Evolutionary conservation across 139 green algal species (phyloP), one percentile per base, ranked within the genome.

Genomic region (Dunaliella primolecta): DNA sequence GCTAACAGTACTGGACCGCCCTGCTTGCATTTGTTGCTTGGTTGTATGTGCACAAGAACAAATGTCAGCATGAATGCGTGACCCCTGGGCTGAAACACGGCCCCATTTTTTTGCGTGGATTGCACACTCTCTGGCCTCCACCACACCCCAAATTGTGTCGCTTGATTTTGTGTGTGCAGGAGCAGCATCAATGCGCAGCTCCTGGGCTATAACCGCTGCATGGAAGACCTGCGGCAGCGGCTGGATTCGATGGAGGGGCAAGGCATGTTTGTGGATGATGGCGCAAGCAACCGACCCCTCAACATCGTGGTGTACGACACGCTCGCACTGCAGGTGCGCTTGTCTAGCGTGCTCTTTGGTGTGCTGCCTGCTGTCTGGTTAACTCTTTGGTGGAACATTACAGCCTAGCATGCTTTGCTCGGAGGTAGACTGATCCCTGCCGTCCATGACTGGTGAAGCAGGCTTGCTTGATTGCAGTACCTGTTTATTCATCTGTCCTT

Each of bases 271-370:
- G 15, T 15, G 46, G 15, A 32, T 77, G 71, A 32, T 77, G 71
- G 27, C 25, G 21, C 11, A 21, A 11, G 29, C n/a, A 33, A 33
- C n/a, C 11, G n/a, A 33, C 29, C 33, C n/a, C 75, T n/a, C 1
- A 80, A 36, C 75, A 33, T 33, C 2, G 75, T 80, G 75, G n/a
- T 80, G 75, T 80, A 80, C 11, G 75, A 80, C n/a, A 80, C 75
- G n/a, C 75, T 80, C 29, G 75, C 75, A 36, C 75, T 80, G 75
- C 75, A 80, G 75, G 75, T 80, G 30, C 30, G 75, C n/a, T 15
- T 32, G 46, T 64, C n/a, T n/a, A n/a, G n/a, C n/a, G n/a, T n/a
- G n/a, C n/a, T n/a, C n/a, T n/a, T n/a, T n/a, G n/a, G n/a, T n/a
- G n/a, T n/a, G n/a, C n/a, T n/a, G n/a, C n/a, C n/a, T n/a, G n/a